Conservation (phyloP, 1,139 yeast genomes). For the Arxiozyma bovina region DNA sequence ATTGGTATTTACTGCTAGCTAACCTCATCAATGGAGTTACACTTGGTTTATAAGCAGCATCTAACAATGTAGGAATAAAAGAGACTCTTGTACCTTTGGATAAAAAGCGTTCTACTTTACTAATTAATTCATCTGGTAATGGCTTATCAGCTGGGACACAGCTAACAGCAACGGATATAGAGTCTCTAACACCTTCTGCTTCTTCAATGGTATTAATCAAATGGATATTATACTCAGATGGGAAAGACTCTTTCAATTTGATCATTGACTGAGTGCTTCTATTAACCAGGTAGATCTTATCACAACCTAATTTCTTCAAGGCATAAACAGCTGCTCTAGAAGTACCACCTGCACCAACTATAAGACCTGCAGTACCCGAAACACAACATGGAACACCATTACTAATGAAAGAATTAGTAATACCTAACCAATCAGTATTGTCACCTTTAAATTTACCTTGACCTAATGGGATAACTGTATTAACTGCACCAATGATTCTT, state of each 20-base stretch:
- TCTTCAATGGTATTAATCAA: constrained; percentile 46
- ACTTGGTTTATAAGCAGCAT: constrained; percentile 88
- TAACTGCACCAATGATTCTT: constrained; percentile 77
- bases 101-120: constrained; percentile 43
- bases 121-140: constrained; percentile 45
- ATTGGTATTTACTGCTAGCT: constrained; percentile 50
- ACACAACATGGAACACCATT: constrained; percentile 47
- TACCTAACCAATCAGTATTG: constrained; percentile 95
- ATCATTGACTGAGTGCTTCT: constrained; percentile 63
- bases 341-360: constrained; percentile 97
- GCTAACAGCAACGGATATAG: constrained; percentile 61
- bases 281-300: constrained; percentile 67
- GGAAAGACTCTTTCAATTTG: constrained; percentile 54
- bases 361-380: constrained; percentile 48
- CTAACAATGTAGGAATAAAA: constrained; percentile 54
- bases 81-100: constrained; percentile 30
- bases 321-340: constrained; percentile 93
- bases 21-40: constrained; percentile 76
- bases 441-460: constrained; percentile 62
- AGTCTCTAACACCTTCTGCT: constrained; percentile 31
- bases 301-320: constrained; percentile 67
- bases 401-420: constrained; percentile 54
- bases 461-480: constrained; percentile 62
- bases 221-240: constrained; percentile 49
- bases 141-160: constrained; percentile 87